Percentiles rank a stretch among this genome's conserved stretches.
Conservation (phyloP, 805 yeast species). For the Pichia exigua region DNA sequence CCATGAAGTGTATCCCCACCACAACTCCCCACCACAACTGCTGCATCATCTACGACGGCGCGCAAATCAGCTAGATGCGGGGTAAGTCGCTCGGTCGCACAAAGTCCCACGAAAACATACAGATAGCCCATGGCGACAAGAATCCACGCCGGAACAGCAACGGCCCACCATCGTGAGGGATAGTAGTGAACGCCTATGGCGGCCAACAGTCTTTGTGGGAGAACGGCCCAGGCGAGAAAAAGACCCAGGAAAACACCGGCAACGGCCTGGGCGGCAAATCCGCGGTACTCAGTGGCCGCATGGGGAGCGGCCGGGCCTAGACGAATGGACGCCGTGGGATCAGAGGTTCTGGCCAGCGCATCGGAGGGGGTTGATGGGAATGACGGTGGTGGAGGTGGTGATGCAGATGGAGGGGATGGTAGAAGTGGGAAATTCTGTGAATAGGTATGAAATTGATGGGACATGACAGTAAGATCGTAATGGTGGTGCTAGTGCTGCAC, state of each 20-base stretch:
- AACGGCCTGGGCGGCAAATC: slow-evolving; percentile 75
- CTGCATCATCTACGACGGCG: slow-evolving; percentile 64
- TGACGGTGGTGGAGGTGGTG: not conserved
- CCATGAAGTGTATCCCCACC: not conserved
- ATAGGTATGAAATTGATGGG: no score
- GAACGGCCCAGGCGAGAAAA: slow-evolving; percentile 67
- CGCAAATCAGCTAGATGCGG: slow-evolving; percentile 48
- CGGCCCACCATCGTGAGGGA: slow-evolving; percentile 91
- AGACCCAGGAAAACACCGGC: slow-evolving; percentile 46
- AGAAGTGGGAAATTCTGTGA: no score
- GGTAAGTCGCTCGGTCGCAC: slow-evolving; percentile 72
- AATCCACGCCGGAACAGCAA: slow-evolving; percentile 65
- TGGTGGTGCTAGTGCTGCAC: no score
- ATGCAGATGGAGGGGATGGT: not conserved
- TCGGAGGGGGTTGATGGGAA: not conserved
- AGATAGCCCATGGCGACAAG: slow-evolving; percentile 64
- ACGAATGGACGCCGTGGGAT: not conserved
- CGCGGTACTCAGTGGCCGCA: slow-evolving; percentile 69
- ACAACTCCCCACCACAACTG: slow-evolving; percentile 10
- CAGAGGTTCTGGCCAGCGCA: not conserved
- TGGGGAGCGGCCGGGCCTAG: not conserved
- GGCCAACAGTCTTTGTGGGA: slow-evolving; percentile 54
- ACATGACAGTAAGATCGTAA: no score
- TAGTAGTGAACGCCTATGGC: slow-evolving; percentile 57
- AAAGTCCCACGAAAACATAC: slow-evolving; percentile 62